phyloP scores from a whole-genome alignment of 768 basidiomycete species.

The Favolaschia claudopus region DNA sequence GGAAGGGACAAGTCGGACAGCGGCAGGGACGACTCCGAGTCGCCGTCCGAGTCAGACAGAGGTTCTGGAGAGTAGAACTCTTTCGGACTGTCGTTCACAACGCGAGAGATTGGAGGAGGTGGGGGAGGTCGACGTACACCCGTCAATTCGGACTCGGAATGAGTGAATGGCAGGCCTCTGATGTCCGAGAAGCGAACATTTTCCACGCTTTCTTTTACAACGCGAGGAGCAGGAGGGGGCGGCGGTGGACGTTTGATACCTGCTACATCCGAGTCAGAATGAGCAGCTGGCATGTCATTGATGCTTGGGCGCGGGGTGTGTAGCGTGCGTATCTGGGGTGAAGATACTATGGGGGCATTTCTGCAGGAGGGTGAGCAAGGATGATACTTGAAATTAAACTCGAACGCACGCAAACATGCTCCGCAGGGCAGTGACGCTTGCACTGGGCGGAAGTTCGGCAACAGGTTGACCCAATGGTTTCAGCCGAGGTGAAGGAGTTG shows the following conservation, averaged over 20 bases:
- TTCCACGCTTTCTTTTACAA: constrained; percentile 25
- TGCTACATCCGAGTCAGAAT: constrained; percentile 16
- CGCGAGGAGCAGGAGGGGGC: constrained; percentile 19
- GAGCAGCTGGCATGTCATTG: constrained; percentile 31
- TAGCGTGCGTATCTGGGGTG: neutral
- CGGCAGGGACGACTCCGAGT: constrained; percentile 34
- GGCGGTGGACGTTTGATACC: constrained; percentile 32
- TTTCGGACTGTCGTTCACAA: constrained; percentile 25
- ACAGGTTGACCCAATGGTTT: constrained; percentile 7
- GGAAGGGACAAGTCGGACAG: constrained; percentile 35
- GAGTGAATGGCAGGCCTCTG: constrained; percentile 35
- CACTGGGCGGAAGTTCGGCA: constrained; percentile 31
- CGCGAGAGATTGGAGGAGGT: constrained; percentile 19
- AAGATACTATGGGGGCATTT: constrained; percentile 10
- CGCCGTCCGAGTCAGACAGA: constrained; percentile 20
- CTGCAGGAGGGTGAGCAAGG: constrained; percentile 20
- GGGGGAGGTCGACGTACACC: constrained; percentile 30
- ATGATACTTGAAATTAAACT: constrained; percentile 6
- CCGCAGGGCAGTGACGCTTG: constrained; percentile 50
- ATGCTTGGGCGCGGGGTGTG: constrained; percentile 23
- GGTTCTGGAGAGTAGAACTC: constrained; percentile 19
- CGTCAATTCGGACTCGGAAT: constrained; percentile 16
- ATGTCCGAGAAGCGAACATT: constrained; percentile 15
- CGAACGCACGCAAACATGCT: constrained; percentile 58
- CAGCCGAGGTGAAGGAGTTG: neutral